Conservation (phyloP, 1,139 yeast genomes). For the Sugiyamaella grinbergsii region DNA sequence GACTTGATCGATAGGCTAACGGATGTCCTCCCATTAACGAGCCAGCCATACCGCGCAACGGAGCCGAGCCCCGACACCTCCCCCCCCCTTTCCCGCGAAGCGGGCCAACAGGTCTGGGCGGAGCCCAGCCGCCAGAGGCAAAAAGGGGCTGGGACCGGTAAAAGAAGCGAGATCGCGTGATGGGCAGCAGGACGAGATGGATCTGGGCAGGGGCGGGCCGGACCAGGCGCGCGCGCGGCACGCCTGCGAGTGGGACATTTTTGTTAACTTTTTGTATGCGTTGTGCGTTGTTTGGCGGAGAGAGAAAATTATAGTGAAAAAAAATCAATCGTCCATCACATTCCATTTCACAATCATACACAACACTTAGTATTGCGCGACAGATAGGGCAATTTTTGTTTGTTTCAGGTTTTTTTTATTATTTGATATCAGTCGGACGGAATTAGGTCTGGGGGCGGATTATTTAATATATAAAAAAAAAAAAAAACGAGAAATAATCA, state of each 20-base stretch:
- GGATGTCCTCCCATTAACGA: too few relatives aligned
- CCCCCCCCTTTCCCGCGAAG: neutral
- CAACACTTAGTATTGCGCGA: neutral
- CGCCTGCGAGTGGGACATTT: neutral
- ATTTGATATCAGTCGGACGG: neutral
- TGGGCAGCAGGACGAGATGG: neutral
- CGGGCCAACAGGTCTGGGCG: slow-evolving; percentile 1
- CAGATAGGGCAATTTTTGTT: neutral
- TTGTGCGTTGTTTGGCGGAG: slow-evolving; percentile 9
- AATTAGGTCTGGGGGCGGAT: neutral
- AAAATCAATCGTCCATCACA: slow-evolving; percentile 15
- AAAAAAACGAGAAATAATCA: neutral
- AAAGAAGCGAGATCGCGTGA: neutral
- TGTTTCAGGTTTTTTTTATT: neutral
- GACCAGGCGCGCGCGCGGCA: neutral
- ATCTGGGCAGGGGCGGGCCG: neutral
- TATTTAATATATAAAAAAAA: too few relatives aligned
- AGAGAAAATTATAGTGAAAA: slow-evolving; percentile 1
- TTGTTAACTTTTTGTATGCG: neutral
- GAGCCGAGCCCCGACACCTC: too few relatives aligned
- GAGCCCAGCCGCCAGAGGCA: slow-evolving; percentile 2
- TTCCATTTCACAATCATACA: slow-evolving; percentile 12
- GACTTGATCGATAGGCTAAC: too few relatives aligned
- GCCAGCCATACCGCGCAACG: too few relatives aligned
- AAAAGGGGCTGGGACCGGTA: neutral